Conservation (phyloP, 768 basidiomycete genomes). For the Sarcodon aspratus region DNA sequence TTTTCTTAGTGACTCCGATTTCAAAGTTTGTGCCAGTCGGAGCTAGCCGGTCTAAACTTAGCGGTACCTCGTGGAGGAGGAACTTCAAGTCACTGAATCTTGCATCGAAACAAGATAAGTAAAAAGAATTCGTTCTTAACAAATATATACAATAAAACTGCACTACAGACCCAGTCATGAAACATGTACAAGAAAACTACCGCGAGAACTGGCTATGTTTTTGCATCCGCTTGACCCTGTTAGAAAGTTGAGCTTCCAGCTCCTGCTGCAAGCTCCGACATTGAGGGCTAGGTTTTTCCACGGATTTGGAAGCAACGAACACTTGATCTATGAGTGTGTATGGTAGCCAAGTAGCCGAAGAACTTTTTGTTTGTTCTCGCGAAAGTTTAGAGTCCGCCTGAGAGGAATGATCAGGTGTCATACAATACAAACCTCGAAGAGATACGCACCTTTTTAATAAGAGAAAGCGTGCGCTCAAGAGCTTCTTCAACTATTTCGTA, state of each 20-base stretch:
- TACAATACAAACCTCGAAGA: conserved; percentile 4
- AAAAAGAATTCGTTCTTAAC: too few relatives aligned
- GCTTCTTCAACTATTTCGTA: conserved; percentile 76
- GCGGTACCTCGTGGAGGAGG: too few relatives aligned
- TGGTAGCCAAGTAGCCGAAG: conserved; percentile 67
- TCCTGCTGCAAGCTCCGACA: conserved; percentile 29
- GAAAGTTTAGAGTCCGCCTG: conserved; percentile 45
- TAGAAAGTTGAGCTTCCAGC: conserved; percentile 48
- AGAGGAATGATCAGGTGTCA: background rate
- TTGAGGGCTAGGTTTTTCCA: conserved; percentile 35
- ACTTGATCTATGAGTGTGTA: conserved; percentile 81
- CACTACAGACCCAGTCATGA: too few relatives aligned
- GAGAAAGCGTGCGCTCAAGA: conserved; percentile 55
- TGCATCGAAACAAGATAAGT: too few relatives aligned
- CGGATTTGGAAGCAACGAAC: conserved; percentile 47
- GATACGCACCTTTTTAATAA: conserved; percentile 59
- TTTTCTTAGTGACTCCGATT: too few relatives aligned
- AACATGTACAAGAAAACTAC: conserved; percentile 8
- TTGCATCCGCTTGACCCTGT: conserved; percentile 58
- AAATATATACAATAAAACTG: too few relatives aligned
- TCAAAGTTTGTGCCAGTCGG: too few relatives aligned
- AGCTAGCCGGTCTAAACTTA: too few relatives aligned
- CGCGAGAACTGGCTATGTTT: conserved; percentile 35
- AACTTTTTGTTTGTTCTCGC: conserved; percentile 38
- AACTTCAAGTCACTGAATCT: too few relatives aligned